Percentiles rank a stretch among this genome's conserved stretches.
These are phyloP conservation scores for Ustulina deusta DNA, from an alignment of 2,329 filamentous ascomycete species.

Conservation along the genomic window DNA sequence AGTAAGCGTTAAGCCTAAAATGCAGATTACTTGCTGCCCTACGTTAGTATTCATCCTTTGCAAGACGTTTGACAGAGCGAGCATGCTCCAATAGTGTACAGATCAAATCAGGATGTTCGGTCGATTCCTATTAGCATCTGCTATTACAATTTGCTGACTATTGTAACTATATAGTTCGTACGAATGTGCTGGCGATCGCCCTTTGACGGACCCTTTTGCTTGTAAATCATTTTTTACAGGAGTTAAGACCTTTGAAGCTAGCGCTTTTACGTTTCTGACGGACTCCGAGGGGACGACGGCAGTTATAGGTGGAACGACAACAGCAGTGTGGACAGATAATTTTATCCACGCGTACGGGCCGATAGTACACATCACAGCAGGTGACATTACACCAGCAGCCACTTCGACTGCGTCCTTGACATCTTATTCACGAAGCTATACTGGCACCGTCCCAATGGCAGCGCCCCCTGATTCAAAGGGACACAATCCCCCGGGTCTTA, in stretches of 20 bases:
- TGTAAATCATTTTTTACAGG: not conserved
- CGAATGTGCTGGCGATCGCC: not conserved
- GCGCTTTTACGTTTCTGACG: not conserved
- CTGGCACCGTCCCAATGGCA: not conserved
- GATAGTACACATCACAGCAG: not conserved
- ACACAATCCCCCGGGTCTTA: not conserved
- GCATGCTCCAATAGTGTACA: too few species aligned
- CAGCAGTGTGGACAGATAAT: not conserved
- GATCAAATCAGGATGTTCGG: too few species aligned
- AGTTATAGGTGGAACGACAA: not conserved
- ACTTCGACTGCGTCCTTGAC: not conserved
- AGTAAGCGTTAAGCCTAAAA: not conserved
- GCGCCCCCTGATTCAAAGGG: not conserved
- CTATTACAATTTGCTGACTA: too few species aligned
- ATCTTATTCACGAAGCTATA: not conserved
- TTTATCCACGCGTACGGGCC: conserved; percentile 1
- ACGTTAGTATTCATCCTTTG: not conserved
- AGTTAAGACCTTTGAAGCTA: not conserved
- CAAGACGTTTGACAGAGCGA: not conserved
- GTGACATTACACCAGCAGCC: not conserved
- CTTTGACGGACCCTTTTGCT: not conserved
- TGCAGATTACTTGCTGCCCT: conserved; percentile 5
- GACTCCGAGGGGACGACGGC: too few species aligned
- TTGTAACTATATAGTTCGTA: conserved; percentile 8
- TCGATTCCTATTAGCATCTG: too few species aligned